Base-by-base conservation (phyloP, 1,284 basidiomycete species). In the Ceratobasidium sp. region DNA sequence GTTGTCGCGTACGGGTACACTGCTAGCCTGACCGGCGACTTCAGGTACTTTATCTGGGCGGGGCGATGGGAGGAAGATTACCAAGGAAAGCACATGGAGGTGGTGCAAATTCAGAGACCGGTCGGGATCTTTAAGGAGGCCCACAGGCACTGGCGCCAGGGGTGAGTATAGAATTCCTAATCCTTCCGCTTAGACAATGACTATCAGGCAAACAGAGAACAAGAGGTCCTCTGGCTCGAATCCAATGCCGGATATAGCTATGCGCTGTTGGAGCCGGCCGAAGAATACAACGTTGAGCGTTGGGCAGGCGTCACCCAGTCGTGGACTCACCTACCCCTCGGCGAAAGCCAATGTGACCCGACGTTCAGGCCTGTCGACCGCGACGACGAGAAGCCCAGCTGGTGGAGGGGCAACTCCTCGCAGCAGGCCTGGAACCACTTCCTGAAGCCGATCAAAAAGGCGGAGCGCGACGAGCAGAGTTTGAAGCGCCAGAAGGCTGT, bases 171-270 rank as follows among this genome's bases (percentile, higher is more conserved):
- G 7, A 39, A 21, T 23, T 19, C 9, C 21, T 9, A 19, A 19
- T 19, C n/a, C 21, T 11, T 11, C n/a, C n/a, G n/a, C n/a, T 47
- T 19, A 47, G 21, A 6, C 8, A 7, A 19, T 47, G 8, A 9
- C 21, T 16, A 8, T n/a, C n/a, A n/a, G n/a, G n/a, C n/a, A n/a
- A 41, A 56, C 23, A 56, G 54, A 8, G 1, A 1, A 19, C 33
- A 56, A 16, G 19, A 39, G 19, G 21, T 41, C 2, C 33, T 56
- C 5, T 56, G 54, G 54, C 54, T 56, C 21, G 54, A 56, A 5
- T 39, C 54, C 4, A 30, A 21, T 13, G 33, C 36, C 16, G 19
- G 2, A n/a, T 8, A 3, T 30, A 21, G 13, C 7, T 56, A 56
- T 19, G 36, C 33, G 1, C 33, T 56, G 33, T 29, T 56, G 9